Evolutionary conservation across 1,139 yeast genomes (phyloP).

Genomic region (Pichiaceae sp.): DNA sequence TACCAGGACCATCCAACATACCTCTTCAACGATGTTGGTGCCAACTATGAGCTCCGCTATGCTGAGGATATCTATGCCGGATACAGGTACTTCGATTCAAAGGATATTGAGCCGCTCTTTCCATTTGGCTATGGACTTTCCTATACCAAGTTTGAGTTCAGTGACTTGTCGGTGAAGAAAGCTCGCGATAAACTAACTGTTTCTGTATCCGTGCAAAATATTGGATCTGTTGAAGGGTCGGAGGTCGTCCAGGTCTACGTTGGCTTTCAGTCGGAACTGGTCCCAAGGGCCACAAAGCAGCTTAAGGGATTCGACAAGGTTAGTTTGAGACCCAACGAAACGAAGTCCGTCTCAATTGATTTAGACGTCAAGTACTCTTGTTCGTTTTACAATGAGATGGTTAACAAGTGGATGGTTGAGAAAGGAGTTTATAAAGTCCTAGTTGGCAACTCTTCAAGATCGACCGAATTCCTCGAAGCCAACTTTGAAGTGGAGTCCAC

Average conservation of each 20-base stretch:
- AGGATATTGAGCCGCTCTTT: slow-evolving; percentile 37
- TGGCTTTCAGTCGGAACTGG: slow-evolving; percentile 15
- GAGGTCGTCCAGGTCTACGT: slow-evolving; percentile 43
- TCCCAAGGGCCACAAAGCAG: slow-evolving; percentile 49
- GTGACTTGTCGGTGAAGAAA: slow-evolving; percentile 23
- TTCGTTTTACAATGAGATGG: slow-evolving; percentile 45
- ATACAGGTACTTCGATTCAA: slow-evolving; percentile 48
- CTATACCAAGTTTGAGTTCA: slow-evolving; percentile 38
- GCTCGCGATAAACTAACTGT: slow-evolving; percentile 32
- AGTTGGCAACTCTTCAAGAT: slow-evolving; percentile 30
- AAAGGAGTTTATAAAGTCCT: slow-evolving; percentile 40
- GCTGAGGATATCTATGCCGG: slow-evolving; percentile 55
- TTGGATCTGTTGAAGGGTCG: slow-evolving; percentile 30
- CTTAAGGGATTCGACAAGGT: slow-evolving; percentile 47
- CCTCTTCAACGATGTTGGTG: slow-evolving; percentile 37
- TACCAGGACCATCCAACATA: slow-evolving; percentile 41
- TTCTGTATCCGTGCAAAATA: slow-evolving; percentile 26
- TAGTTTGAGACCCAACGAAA: slow-evolving; percentile 32
- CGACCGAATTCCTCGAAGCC: too few species aligned
- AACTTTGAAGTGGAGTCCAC: too few species aligned
- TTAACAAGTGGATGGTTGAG: slow-evolving; percentile 42
- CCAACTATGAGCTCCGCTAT: slow-evolving; percentile 33
- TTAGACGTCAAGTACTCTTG: slow-evolving; percentile 40
- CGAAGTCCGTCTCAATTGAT: slow-evolving; percentile 28
- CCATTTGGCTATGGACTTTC: slow-evolving; percentile 60